Evolutionary conservation across 192 early-diverging fungal genomes (phyloP).

Genomic region (Umbelopsis isabellina): DNA sequence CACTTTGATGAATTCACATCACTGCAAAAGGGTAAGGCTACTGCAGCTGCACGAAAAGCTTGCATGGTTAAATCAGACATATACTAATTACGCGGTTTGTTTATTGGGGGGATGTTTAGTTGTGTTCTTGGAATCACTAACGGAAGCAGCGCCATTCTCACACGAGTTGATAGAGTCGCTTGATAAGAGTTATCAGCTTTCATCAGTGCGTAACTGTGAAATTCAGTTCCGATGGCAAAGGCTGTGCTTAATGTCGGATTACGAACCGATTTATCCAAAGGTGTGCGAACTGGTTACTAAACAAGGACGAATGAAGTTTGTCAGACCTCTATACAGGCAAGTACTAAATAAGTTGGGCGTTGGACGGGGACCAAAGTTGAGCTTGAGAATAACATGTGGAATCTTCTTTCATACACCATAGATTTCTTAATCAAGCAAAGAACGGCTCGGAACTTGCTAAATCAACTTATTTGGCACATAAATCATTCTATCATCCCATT

Average conservation of each 20-base stretch:
- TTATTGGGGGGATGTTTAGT: slow-evolving; percentile 42
- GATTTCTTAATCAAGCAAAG: slow-evolving; percentile 61
- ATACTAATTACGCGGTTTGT: neutral
- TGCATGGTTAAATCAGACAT: neutral
- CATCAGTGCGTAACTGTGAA: slow-evolving; percentile 77
- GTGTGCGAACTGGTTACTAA: slow-evolving; percentile 78
- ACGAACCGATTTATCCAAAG: slow-evolving; percentile 72
- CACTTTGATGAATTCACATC: slow-evolving; percentile 75
- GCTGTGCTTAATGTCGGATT: slow-evolving; percentile 74
- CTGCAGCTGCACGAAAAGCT: neutral
- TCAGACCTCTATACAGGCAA: slow-evolving; percentile 77
- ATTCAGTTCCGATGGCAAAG: slow-evolving; percentile 87
- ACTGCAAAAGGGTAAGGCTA: slow-evolving; percentile 59
- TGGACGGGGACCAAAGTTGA: neutral
- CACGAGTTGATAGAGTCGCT: slow-evolving; percentile 64
- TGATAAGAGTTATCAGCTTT: slow-evolving; percentile 73
- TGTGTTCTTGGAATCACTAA: slow-evolving; percentile 81
- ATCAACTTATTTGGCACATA: slow-evolving; percentile 75
- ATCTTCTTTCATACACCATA: neutral
- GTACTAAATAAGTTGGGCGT: neutral
- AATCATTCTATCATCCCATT: slow-evolving; percentile 93
- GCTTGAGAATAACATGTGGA: slow-evolving; percentile 15
- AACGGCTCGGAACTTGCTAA: slow-evolving; percentile 79
- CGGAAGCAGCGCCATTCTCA: slow-evolving; percentile 62
- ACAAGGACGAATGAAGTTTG: slow-evolving; percentile 95